Base-by-base conservation (phyloP, 331 rosid species). In the Pyrus hybrid region DNA sequence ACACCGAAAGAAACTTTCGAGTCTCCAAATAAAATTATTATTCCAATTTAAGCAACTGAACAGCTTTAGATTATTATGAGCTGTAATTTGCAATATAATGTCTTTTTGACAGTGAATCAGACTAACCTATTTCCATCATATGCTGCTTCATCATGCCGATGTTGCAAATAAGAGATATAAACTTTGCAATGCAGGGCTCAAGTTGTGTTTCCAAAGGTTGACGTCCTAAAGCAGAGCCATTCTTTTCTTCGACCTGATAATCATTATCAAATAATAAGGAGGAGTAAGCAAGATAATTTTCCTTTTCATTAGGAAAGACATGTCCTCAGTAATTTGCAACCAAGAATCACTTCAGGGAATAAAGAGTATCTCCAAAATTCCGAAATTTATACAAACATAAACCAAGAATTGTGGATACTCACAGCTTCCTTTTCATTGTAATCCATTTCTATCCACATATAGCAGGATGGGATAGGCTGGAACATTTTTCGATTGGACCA, bases 71-170 rank as follows among this genome's bases (percentile, higher is more conserved):
- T 51, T 74, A 67, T 74, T 67, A 65, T 74, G 83, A 83, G 43
- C 5, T 13, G 63, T 30, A n/a, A 64, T 37, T 56, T 61, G 8
- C 60, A 29, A 20, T 65, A 64, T 57, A 30, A 67, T 73, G 20
- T 8, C 26, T 10, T 49, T 29, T 18, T 68, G 18, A 74, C 23
- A 68, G 26, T 72, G 43, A 72, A 74, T 60, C 37, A 72, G 26
- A 73, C 96, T 68, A 71, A 95, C 99, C 99, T 83, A 95, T 95
- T 92, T 95, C 97, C 97, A 95, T 92, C 99, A 95, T 92, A 62
- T 92, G 97, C 75, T 92, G 99, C 87, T 85, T 87, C 99, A 95
- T 95, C 99, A 95, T 95, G 87, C 89, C 84, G 71, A 92, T 65
- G 37, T 95, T 92, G 87, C 97, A 92, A 81, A 95, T 80, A 33